Evolutionary conservation across 371 early-diverging fungal species (phyloP).

Genomic region (Mortierella sp.): DNA sequence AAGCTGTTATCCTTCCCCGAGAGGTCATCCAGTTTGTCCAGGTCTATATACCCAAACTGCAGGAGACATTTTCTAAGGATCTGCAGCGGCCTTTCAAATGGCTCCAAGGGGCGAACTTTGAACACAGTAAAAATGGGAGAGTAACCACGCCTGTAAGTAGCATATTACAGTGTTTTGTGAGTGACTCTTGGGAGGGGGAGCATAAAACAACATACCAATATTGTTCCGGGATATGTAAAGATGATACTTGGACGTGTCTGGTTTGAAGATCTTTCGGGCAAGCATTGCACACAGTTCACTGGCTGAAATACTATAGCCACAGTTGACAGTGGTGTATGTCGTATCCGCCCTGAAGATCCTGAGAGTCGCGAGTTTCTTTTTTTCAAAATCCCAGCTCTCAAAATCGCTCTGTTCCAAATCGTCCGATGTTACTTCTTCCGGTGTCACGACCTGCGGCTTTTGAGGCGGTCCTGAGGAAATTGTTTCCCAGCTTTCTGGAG

Average conservation of each 20-base stretch:
- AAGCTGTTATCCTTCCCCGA: conserved; percentile 89
- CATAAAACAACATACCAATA: conserved; percentile 65
- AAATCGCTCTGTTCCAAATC: conserved; percentile 43
- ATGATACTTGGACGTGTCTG: conserved; percentile 75
- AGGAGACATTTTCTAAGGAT: conserved; percentile 76
- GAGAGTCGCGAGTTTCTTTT: conserved; percentile 48
- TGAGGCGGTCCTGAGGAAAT: conserved; percentile 17
- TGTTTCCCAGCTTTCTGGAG: conserved; percentile 49
- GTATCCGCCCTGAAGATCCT: conserved; percentile 76
- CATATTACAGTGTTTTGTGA: no score
- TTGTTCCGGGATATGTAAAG: conserved; percentile 71
- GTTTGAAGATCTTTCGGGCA: conserved; percentile 81
- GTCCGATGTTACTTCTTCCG: conserved; percentile 28
- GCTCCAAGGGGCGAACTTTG: conserved; percentile 64
- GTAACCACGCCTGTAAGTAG: no score
- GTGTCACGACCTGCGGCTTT: conserved; percentile 17
- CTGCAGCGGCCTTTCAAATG: conserved; percentile 76
- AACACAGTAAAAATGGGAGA: not conserved
- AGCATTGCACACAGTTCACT: conserved; percentile 76
- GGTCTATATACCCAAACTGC: conserved; percentile 79
- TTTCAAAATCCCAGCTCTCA: conserved; percentile 37
- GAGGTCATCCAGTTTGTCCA: conserved; percentile 80
- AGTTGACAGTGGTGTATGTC: conserved; percentile 80
- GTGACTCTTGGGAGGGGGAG: no score
- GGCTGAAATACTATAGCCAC: conserved; percentile 71